Evolutionary conservation across 306 rosid genomes (phyloP).

Genomic region (Cucurbita argyrosperma): DNA sequence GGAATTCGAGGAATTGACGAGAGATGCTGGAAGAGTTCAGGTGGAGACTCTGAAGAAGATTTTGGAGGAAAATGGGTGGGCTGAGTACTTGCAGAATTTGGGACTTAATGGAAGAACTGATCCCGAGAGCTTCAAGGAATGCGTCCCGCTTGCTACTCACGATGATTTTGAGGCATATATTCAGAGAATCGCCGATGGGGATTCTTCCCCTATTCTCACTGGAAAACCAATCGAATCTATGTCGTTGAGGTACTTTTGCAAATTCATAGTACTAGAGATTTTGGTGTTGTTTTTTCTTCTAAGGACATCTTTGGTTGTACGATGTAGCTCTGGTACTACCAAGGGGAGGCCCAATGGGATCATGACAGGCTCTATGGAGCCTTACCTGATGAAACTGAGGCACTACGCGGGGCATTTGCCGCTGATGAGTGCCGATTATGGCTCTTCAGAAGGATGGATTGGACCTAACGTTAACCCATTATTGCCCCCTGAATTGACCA

Average conservation of each 20-base stretch:
- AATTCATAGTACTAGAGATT: not conserved
- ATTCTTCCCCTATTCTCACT: conserved; percentile 55
- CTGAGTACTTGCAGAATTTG: conserved; percentile 51
- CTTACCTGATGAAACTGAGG: conserved; percentile 59
- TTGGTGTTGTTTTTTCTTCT: not conserved
- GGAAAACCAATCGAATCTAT: conserved; percentile 61
- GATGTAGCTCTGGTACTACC: conserved; percentile 78
- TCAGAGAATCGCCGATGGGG: conserved; percentile 57
- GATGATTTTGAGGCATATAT: conserved; percentile 55
- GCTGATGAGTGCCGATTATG: conserved; percentile 74
- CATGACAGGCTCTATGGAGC: conserved; percentile 95
- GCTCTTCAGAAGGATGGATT: conserved; percentile 93
- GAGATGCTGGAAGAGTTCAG: conserved; percentile 63
- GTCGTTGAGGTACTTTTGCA: conserved; percentile 48
- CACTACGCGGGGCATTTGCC: conserved; percentile 72
- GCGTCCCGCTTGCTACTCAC: conserved; percentile 67
- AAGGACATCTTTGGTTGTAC: not conserved
- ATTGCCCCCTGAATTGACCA: conserved; percentile 49
- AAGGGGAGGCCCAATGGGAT: conserved; percentile 82
- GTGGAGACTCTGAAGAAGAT: conserved; percentile 51
- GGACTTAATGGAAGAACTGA: conserved; percentile 75
- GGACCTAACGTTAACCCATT: conserved; percentile 66
- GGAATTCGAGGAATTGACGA: conserved; percentile 62
- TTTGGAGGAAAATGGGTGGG: conserved; percentile 55
- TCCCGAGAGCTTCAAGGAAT: conserved; percentile 59